Base-by-base conservation (phyloP, 2,329 filamentous ascomycete species). In the Colletotrichum simmondsii region DNA sequence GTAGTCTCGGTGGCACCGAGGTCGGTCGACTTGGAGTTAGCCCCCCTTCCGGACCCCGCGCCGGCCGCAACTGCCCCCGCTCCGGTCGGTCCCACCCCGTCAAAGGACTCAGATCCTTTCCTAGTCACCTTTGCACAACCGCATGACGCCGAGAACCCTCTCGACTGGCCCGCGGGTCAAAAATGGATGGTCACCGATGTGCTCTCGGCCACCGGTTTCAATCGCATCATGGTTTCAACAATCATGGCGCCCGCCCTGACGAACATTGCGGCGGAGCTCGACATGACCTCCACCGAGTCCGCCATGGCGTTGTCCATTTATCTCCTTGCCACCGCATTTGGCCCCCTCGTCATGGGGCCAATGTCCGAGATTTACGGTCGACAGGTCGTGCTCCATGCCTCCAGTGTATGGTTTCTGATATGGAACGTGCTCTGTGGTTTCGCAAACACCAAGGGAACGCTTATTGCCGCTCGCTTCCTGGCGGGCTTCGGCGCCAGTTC, bases 241-340 rank as follows among this genome's bases (percentile, higher is more conserved):
- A 88, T 89, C 77, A 86, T 88, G 80, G 87, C 87, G 0, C 86
- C 86, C 0, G 86, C 86, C 0, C 75, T 92, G 30, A 75, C 82
- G 1, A 76, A 83, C 1, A 88, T 92, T 57, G 83, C 85, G 5
- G 77, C 77, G 1, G 88, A 91, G 52, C 80, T 92, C 14, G 56
- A 86, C 54, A 90, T 92, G 77, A 85, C 77, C 6, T 78, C 83
- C 7, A 79, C 80, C 49, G 82, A 88, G 75, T 81, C 89, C 3
- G 84, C 85, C 53, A 83, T 91, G 78, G 76, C 84, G 0, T 69
- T 87, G 32, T 86, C 84, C 5, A 83, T 85, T 4, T 87, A 84
- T 68, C 75, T 86, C 0, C 78, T 85, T 0, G 84, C 84, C 0
- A 83, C 81, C 1, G 85, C 84, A 0, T 83, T 87, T 62, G 86